Evolutionary conservation across 148 eudicot genomes (phyloP), one percentile per base, ranked within the genome.

Genomic region (Arctostaphylos glauca): DNA sequence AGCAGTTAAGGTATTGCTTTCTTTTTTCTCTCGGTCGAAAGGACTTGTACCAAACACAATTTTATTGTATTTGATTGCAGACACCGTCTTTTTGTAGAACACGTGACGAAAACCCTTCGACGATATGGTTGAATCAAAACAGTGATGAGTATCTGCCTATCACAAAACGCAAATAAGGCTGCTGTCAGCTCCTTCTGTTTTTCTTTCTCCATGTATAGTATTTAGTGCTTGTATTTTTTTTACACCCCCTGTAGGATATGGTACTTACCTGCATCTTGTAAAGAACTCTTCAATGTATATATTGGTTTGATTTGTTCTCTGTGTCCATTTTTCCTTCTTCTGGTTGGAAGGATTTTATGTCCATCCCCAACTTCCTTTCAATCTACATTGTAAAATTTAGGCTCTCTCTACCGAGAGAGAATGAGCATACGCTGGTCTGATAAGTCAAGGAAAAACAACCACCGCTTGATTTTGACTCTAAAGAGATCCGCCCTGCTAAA

Each of bases 71-170:
- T 76, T 46, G 25, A 44, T 86, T 72, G 84, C 92, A 93, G 97
- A 86, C 91, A 93, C 66, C 87, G 90, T 43, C 91, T 93, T 82
- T 93, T 93, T 85, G 78, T 21, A 72, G 90, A 88, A 83, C 73
- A 88, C 78, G 90, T 89, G 59, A 90, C 87, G 86, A 85, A 87
- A 89, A 94, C 98, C 6, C 90, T n/a, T 90, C 95, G 2, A 94
- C 89, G 5, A 73, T 89, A 82, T 87, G 91, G 95, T 46, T 90
- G 84, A 90, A 85, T 72, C 89, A 85, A 81, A 85, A 84, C 23
- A 86, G 83, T 31, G 80, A 86, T 41, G 46, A 76, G 60, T 85
- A 78, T 78, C 79, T 81, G 82, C 89, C 91, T 60, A 88, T 87
- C 9, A 56, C 68, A 0, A 90, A 68, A 79, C 59, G 81, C 49